phyloP scores from a whole-genome alignment of 2,329 filamentous ascomycete species.

The Alternaria atra region DNA sequence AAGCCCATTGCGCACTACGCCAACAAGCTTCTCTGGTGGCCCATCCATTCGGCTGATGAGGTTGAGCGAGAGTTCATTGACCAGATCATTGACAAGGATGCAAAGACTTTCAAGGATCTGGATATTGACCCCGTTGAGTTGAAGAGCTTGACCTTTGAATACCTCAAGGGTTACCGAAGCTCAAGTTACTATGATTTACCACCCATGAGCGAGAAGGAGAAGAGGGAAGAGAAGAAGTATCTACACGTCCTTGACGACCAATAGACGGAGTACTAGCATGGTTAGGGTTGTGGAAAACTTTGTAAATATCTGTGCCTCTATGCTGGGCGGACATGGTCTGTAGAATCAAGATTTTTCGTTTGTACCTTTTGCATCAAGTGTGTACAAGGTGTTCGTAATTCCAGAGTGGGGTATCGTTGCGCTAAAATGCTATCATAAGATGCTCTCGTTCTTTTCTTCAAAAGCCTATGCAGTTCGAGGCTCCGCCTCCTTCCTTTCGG shows the following conservation, averaged over 20 bases:
- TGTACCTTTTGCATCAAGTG: constrained; percentile 18
- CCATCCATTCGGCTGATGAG: constrained; percentile 80
- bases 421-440: constrained; percentile 6
- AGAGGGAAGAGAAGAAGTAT: constrained; percentile 94
- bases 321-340: constrained; percentile 23
- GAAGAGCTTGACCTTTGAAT: constrained; percentile 88
- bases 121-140: constrained; percentile 90
- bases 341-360: constrained; percentile 36
- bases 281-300: constrained; percentile 18
- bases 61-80: constrained; percentile 93
- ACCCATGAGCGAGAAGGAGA: constrained; percentile 93
- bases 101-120: constrained; percentile 95
- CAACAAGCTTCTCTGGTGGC: constrained; percentile 91
- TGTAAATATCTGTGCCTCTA: constrained; percentile 41
- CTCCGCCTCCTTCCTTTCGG: constrained; percentile 10
- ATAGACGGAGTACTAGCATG: constrained; percentile 26
- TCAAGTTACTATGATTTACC: constrained; percentile 91
- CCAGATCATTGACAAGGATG: constrained; percentile 86
- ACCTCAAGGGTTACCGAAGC: constrained; percentile 92
- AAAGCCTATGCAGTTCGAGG: background rate
- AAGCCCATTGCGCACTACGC: constrained; percentile 78
- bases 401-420: constrained; percentile 36
- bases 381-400: constrained; percentile 6
- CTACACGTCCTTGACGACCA: constrained; percentile 74
- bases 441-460: background rate